A percentile compares a stretch with the other conserved stretches of the same genome.
Evolutionary conservation across 2,329 filamentous ascomycete species (phyloP).

Genomic region (Ophiocordyceps camponoti-rufipedis): DNA sequence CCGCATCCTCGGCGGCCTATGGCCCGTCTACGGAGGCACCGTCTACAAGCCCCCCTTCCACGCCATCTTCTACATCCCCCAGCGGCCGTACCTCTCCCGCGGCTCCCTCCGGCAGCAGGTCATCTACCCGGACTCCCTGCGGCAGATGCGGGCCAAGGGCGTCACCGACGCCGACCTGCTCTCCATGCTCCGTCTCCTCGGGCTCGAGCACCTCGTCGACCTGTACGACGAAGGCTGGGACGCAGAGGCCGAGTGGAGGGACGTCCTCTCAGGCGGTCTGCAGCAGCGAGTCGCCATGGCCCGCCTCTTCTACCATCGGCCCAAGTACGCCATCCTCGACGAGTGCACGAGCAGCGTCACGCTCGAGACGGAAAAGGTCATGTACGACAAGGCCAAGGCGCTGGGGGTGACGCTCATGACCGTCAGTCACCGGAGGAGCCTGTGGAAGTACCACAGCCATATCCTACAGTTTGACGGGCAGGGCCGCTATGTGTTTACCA

Average conservation of each 20-base stretch:
- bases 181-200: constrained; percentile 58
- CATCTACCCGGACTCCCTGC: constrained; percentile 80
- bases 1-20: constrained; percentile 86
- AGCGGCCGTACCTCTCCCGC: constrained; percentile 80
- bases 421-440: constrained; percentile 71
- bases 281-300: constrained; percentile 98
- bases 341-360: constrained; percentile 96
- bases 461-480: constrained; percentile 96
- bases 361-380: constrained; percentile 79
- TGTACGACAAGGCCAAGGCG: constrained; percentile 92
- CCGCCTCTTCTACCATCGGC: constrained; percentile 79
- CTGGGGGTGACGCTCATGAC: constrained; percentile 94
- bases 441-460: constrained; percentile 92
- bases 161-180: constrained; percentile 68
- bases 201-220: constrained; percentile 67
- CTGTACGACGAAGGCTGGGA: constrained; percentile 70
- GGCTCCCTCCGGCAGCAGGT: constrained; percentile 92
- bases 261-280: constrained; percentile 77
- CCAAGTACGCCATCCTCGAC: constrained; percentile 87
- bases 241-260: constrained; percentile 89
- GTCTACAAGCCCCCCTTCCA: constrained; percentile 83
- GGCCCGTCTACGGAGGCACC: constrained; percentile 91
- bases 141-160: constrained; percentile 71
- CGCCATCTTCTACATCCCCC: constrained; percentile 96
- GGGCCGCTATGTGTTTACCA: constrained; percentile 77